Percentiles rank a stretch among this genome's conserved stretches.
Evolutionary conservation across 257 asterid genomes (phyloP).

Genomic region (Vinca minor): DNA sequence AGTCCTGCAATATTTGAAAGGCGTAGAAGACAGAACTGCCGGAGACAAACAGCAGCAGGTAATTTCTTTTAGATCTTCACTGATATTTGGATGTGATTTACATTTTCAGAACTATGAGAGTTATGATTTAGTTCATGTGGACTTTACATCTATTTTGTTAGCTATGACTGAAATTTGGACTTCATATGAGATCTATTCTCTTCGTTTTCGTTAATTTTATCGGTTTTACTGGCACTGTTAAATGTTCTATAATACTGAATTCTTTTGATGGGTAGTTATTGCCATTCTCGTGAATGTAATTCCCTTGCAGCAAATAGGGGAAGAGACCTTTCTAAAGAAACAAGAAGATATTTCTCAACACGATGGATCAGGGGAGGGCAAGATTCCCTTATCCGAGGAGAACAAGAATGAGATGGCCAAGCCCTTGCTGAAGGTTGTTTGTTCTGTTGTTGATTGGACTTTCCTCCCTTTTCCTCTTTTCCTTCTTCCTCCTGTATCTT

Average conservation of each 20-base stretch:
- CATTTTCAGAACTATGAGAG: not conserved
- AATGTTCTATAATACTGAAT: no score
- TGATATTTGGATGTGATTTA: not conserved
- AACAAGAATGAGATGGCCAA: slow-evolving; percentile 7
- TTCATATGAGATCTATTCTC: no score
- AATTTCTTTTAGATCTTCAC: slow-evolving; percentile 12
- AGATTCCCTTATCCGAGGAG: no score
- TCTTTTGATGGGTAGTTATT: no score
- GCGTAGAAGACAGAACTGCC: slow-evolving; percentile 17
- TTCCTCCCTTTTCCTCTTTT: not conserved
- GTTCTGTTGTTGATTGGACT: slow-evolving; percentile 1
- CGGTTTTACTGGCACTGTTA: no score
- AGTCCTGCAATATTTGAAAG: slow-evolving; percentile 36
- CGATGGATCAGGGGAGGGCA: slow-evolving; percentile 4
- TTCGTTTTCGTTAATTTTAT: no score
- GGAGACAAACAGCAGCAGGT: slow-evolving; percentile 22
- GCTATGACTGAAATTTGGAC: no score
- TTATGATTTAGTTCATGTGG: no score
- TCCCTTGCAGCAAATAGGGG: no score
- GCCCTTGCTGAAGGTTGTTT: slow-evolving; percentile 10
- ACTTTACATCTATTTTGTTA: no score
- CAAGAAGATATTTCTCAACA: slow-evolving; percentile 9
- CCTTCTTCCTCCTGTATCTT: not conserved
- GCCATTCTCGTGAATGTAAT: no score
- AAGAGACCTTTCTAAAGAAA: slow-evolving; percentile 5